Conservation (phyloP, 2,329 filamentous ascomycete species). For the Diaporthe citri region DNA sequence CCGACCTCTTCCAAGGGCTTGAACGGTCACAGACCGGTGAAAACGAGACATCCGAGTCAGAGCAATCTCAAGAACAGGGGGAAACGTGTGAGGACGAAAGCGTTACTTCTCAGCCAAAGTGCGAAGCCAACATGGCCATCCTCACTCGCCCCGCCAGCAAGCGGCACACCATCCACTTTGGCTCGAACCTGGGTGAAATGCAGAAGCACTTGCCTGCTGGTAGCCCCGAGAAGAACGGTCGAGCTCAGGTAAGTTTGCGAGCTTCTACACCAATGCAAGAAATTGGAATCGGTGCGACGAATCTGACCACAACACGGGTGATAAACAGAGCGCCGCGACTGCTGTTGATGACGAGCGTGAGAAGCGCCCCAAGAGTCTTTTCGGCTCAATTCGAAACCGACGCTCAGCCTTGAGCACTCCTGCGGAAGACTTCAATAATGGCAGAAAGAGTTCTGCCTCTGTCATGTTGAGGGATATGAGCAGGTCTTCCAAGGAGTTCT, state of each 20-base stretch:
- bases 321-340: constrained; percentile 11
- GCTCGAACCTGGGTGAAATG: neutral
- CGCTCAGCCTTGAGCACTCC: constrained; percentile 18
- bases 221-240: neutral
- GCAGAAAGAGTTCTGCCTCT: constrained; percentile 35
- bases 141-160: neutral
- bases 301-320: neutral
- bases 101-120: neutral
- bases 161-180: constrained; percentile 18
- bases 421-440: neutral
- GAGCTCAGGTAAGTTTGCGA: constrained; percentile 7
- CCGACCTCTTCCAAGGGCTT: constrained; percentile 26
- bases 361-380: constrained; percentile 21
- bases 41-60: neutral
- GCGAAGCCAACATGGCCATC: neutral
- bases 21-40: neutral
- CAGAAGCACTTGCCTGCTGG: neutral
- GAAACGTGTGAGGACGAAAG: neutral
- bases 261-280: neutral
- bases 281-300: too few relatives aligned
- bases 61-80: neutral
- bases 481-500: constrained; percentile 21
- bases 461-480: constrained; percentile 10
- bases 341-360: neutral
- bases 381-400: constrained; percentile 27